Percentiles rank a stretch among this genome's conserved stretches.
These are phyloP conservation scores for Daldinia sp. DNA, from an alignment of 2,329 filamentous ascomycete species.

Conservation along the genomic window DNA sequence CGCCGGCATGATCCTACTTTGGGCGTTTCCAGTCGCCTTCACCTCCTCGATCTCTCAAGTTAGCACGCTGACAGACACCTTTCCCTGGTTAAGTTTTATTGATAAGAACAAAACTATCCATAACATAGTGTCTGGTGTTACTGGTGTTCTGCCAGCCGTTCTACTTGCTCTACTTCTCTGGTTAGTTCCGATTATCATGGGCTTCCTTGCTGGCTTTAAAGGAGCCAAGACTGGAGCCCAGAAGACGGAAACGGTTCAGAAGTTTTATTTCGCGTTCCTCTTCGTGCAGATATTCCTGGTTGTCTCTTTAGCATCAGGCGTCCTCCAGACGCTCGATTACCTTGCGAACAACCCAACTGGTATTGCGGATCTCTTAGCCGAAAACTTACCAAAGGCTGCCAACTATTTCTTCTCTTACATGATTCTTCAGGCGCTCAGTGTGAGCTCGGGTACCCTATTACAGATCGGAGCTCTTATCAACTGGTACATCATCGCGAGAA, in stretches of 20 bases:
- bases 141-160: slow-evolving; percentile 86
- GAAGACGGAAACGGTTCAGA: slow-evolving; percentile 84
- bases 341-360: slow-evolving; percentile 69
- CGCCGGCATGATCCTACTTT: slow-evolving; percentile 82
- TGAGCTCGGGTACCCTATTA: slow-evolving; percentile 87
- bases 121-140: slow-evolving; percentile 72
- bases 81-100: slow-evolving; percentile 79
- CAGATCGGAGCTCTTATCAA: slow-evolving; percentile 83
- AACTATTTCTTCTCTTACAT: slow-evolving; percentile 99
- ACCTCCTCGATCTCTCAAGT: slow-evolving; percentile 86
- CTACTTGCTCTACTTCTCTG: slow-evolving; percentile 82
- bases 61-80: slow-evolving; percentile 72
- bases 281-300: slow-evolving; percentile 96
- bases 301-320: slow-evolving; percentile 83
- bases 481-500: slow-evolving; percentile 84
- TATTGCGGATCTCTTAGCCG: slow-evolving; percentile 78
- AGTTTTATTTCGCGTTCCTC: slow-evolving; percentile 92
- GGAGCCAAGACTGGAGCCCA: slow-evolving; percentile 87
- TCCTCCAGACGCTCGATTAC: slow-evolving; percentile 72
- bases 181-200: slow-evolving; percentile 84
- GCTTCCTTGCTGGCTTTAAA: slow-evolving; percentile 77
- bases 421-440: slow-evolving; percentile 91
- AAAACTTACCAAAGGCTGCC: slow-evolving; percentile 84
- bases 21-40: slow-evolving; percentile 91
- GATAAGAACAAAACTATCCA: slow-evolving; percentile 68